Base-by-base conservation (phyloP, 2,329 filamentous ascomycete species). In the Albophoma yamanashiensis region DNA sequence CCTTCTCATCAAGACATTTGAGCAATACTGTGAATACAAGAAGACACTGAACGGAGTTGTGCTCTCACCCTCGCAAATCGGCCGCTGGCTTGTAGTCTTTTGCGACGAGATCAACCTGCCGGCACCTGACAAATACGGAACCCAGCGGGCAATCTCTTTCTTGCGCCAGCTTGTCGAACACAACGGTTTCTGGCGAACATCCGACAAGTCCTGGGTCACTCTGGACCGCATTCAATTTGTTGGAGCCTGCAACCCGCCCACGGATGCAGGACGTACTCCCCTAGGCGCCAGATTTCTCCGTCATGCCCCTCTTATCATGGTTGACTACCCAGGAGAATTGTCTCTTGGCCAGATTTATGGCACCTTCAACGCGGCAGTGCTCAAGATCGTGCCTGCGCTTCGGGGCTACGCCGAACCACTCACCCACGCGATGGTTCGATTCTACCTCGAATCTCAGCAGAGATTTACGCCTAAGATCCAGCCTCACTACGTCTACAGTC, bases 71-170 rank as follows among this genome's bases (percentile, higher is more conserved):
- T 96, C 89, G 8, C 95, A 99, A 72, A 96, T 99, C 67, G 94
- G 94, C 27, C 88, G 93, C 66, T 99, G 94, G 94, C 82, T 99
- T 43, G 93, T 99, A 55, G 86, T 99, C 63, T 99, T 99, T 82
- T 99, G 94, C 69, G 94, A 99, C 72, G 94, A 99, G 74, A 99
- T 99, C 78, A 99, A 99, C 75, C 82, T 99, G 79, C 94, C 94
- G 8, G 93, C 94, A 5, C 94, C 94, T 4, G 94, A 99, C 76
- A 93, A 92, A 68, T 99, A 99, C 72, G 93, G 92, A 59, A 99
- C 95, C 1, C 94, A 99, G 74, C 87, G 94, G 63, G 94, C 94
- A 40, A 99, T 99, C 65, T 95, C 94, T 7, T 99, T 99, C 83
- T 76, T 99, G 65, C 87, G 95, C 67, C 94, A 99, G 73, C 86